Base-by-base conservation (phyloP, 2,329 filamentous ascomycete genomes). In the Penicillium sp. region DNA sequence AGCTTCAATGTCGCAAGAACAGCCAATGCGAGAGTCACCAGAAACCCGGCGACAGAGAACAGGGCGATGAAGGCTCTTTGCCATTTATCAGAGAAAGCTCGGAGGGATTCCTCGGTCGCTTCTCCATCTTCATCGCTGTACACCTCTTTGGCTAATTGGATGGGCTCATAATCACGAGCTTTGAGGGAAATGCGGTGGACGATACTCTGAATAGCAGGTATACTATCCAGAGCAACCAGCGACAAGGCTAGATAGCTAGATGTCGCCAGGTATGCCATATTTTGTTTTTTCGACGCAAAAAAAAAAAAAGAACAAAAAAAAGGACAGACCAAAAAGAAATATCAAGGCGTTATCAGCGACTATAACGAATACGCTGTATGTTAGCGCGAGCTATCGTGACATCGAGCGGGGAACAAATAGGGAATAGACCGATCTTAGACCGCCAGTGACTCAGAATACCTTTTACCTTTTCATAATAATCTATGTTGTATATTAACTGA, bases 61-160 rank as follows among this genome's bases (percentile, higher is more conserved):
- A 84, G 34, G 5, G 84, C 68, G 44, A 89, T 77, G 23, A 79
- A 68, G 4, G 76, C 60, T 68, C 87, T 88, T 53, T 86, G 81
- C 56, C 79, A 66, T 56, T 77, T 83, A 61, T 84, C 82, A 29
- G 87, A 88, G 68, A 87, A 92, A 39, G 79, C 79, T 23, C 80
- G 79, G 51, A 85, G 70, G 1, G 86, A 85, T 67, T 88, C 85
- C 40, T 83, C 79, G 0, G 85, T 88, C 33, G 87, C 87, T 61
- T 82, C 79, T 48, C 89, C 89, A 73, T 92, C 89, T 60, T 81
- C 75, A 67, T 92, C 89, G 64, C 86, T 77, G 67, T 92, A 92
- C 13, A 80, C 76, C 11, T 80, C 74, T 15, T 65, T 66, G 11
- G 65, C 61, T 33, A 65, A 21, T 16, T 53, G 15, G 7, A 54